Percentiles rank a stretch among this genome's conserved stretches.
Evolutionary conservation across 129 eudicot species (phyloP).

Genomic region (Sambucus nigra): DNA sequence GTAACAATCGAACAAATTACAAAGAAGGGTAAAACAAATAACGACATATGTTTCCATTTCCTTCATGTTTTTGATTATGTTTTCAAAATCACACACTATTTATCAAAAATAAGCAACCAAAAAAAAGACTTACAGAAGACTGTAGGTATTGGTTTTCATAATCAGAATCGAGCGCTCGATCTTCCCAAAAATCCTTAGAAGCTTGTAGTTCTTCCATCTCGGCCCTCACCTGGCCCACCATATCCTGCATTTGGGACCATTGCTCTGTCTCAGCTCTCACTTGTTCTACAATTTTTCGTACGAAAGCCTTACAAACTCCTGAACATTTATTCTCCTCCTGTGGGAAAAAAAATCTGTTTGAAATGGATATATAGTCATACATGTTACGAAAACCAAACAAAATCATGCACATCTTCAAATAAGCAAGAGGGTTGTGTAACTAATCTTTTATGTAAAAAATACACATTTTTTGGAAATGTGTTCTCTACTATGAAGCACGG

Average conservation of each 20-base stretch:
- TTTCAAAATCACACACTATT: no score
- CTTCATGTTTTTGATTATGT: no score
- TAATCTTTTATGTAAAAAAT: background rate
- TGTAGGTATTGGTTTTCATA: conserved; percentile 24
- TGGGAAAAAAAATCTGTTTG: background rate
- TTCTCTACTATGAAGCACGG: no score
- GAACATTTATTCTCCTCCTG: conserved; percentile 46
- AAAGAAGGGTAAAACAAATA: no score
- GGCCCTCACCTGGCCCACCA: conserved; percentile 40
- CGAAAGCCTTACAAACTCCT: conserved; percentile 76
- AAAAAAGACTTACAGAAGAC: conserved; percentile 22
- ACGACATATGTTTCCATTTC: no score
- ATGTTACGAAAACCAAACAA: background rate
- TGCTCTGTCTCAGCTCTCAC: conserved; percentile 77
- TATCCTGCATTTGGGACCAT: conserved; percentile 67
- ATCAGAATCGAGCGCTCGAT: conserved; percentile 32
- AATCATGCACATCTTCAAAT: background rate
- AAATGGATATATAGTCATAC: background rate
- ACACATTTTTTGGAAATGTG: no score
- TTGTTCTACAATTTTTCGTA: conserved; percentile 68
- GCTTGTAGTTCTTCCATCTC: conserved; percentile 54
- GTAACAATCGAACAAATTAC: no score
- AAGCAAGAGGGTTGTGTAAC: background rate
- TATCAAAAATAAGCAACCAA: no score
- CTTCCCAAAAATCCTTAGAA: conserved; percentile 55